phyloP scores from a whole-genome alignment of 2,329 filamentous ascomycete species.

The Curvularia sp. region DNA sequence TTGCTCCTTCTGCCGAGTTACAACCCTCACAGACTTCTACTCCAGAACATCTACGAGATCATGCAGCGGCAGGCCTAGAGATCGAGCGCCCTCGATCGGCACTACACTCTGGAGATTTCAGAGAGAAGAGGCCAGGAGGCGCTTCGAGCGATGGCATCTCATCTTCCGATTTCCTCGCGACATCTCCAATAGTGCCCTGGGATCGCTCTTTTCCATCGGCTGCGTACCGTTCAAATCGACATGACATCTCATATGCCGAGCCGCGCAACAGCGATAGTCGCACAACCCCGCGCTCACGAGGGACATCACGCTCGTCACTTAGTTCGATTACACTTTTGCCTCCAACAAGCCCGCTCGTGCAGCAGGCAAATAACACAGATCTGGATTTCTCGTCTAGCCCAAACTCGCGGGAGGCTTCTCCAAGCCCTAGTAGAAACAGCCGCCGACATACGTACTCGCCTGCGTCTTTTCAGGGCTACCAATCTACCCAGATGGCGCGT shows the following conservation, averaged over 20 bases:
- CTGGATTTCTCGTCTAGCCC: slow-evolving; percentile 64
- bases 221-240: slow-evolving; percentile 35
- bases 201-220: slow-evolving; percentile 56
- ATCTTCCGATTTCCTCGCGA: slow-evolving; percentile 44
- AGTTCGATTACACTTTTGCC: slow-evolving; percentile 84
- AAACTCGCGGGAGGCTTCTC: slow-evolving; percentile 48
- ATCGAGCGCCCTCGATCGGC: slow-evolving; percentile 85
- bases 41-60: slow-evolving; percentile 37
- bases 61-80: slow-evolving; percentile 53
- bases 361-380: slow-evolving; percentile 86
- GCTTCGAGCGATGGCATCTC: slow-evolving; percentile 22
- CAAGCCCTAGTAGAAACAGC: slow-evolving; percentile 58
- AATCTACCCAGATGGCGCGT: slow-evolving; percentile 50
- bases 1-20: slow-evolving; percentile 47
- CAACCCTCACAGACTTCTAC: slow-evolving; percentile 43
- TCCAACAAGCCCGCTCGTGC: slow-evolving; percentile 89
- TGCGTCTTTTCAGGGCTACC: slow-evolving; percentile 61
- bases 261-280: slow-evolving; percentile 28
- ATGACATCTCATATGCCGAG: slow-evolving; percentile 28
- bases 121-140: slow-evolving; percentile 54
- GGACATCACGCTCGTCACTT: slow-evolving; percentile 67
- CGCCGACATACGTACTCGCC: slow-evolving; percentile 78
- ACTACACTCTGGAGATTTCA: slow-evolving; percentile 69
- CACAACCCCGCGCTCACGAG: slow-evolving; percentile 52
- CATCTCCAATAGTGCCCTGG: slow-evolving; percentile 67